These are phyloP conservation scores for Sphagnum contortum DNA, from an alignment of 225 moss, liverwort and hornwort genomes.

Conservation along the genomic window DNA sequence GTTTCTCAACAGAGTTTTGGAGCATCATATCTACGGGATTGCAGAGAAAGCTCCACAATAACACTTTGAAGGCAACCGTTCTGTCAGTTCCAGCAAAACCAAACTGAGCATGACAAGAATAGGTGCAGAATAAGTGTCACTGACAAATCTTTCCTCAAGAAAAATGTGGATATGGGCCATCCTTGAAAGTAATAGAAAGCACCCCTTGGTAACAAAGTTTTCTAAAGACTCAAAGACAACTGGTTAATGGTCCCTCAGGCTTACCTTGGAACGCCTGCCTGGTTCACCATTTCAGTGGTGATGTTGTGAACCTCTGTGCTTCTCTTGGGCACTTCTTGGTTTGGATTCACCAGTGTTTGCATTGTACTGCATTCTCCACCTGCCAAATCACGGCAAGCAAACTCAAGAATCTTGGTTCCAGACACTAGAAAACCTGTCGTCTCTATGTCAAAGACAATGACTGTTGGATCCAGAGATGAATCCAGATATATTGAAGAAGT, in stretches of 20 bases:
- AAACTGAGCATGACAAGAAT: not conserved
- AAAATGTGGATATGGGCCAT: too few relatives aligned
- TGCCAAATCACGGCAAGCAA: constrained; percentile 90
- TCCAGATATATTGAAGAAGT: constrained; percentile 7
- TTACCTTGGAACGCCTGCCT: constrained; percentile 73
- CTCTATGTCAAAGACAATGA: constrained; percentile 94
- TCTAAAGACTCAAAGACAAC: too few relatives aligned
- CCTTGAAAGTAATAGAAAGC: too few relatives aligned
- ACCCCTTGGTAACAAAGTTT: too few relatives aligned
- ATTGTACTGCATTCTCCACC: constrained; percentile 87
- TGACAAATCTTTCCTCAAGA: not conserved
- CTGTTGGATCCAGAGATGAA: constrained; percentile 37
- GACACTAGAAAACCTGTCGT: constrained; percentile 78
- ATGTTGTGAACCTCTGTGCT: constrained; percentile 69
- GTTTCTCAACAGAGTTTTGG: not conserved
- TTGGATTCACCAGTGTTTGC: constrained; percentile 83
- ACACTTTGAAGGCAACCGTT: not conserved
- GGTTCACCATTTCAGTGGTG: constrained; percentile 88
- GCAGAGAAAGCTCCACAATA: not conserved
- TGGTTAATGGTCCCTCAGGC: not conserved
- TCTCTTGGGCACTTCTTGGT: constrained; percentile 40
- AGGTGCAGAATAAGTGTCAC: constrained; percentile 7
- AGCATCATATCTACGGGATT: not conserved
- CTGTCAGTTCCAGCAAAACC: not conserved
- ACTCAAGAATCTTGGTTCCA: constrained; percentile 73